Base-by-base conservation (phyloP, 495 filamentous ascomycete species). In the Aspergillus steynii region DNA sequence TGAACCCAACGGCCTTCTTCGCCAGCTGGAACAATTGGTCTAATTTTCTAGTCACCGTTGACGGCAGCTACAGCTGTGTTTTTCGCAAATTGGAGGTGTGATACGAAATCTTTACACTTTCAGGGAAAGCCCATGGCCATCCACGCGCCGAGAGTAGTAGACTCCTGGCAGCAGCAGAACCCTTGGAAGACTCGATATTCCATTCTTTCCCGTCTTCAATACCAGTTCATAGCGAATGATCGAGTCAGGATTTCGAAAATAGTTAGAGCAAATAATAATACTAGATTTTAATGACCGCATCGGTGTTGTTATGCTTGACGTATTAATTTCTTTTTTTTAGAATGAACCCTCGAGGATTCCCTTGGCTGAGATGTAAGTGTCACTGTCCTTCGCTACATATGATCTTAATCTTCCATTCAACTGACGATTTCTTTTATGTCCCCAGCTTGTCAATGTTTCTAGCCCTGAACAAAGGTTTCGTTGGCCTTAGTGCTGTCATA, bases 1-100 rank as follows among this genome's bases (percentile, higher is more conserved):
- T 31, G 66, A 71, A 31, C 67, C 67, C 2, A 60, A 65, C 27
- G 69, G 69, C 6, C 55, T 71, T 29, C 37, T 71, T 28, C 53
- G 66, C 6, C 60, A 52, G 9, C 47, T 71, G 50, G 62, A 62
- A 57, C 45, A 29, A 9, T 31, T 59, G 61, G 61, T 63, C 10
- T 62, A 56, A 42, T 14, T 3, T 34, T 9, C 9, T 12, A 15
- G 37, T 12, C 37, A 42, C 9, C 10, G 37, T 14, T 42, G 37
- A 12, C 12, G 1, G 20, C 9, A 10, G 37, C 37, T 4, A 1
- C 9, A 14, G 37, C 37, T 34, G 9, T 5, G 9, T 7, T 7
- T 7, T 34, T 34, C 31, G 31, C 37, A 42, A 42, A 15, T 1
- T 20, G 20, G 20, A 20, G 20, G 20, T 20, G 20, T 20, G 20